phyloP scores from a whole-genome alignment of 2,329 filamentous ascomycete genomes.

The Eurotiales sp. region DNA sequence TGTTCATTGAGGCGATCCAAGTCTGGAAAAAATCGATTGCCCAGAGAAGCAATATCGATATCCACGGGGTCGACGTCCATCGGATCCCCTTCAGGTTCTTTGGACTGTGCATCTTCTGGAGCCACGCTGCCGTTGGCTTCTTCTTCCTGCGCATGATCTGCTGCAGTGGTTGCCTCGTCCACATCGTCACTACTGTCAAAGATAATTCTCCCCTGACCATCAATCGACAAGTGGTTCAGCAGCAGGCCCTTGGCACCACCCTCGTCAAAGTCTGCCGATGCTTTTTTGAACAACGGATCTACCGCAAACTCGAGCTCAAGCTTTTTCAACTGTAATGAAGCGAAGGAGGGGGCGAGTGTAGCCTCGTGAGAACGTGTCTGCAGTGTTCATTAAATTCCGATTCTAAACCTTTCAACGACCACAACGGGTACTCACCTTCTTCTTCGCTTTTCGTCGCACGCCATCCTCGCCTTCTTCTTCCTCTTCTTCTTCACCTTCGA shows the following conservation, averaged over 20 bases:
- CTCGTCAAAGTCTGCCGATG: constrained; percentile 96
- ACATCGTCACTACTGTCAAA: constrained; percentile 96
- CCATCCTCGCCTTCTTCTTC: constrained; percentile 52
- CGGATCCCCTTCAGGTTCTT: constrained; percentile 46
- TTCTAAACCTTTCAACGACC: neutral
- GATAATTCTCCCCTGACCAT: constrained; percentile 85
- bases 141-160: constrained; percentile 28
- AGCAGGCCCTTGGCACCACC: constrained; percentile 93
- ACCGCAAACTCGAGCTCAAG: constrained; percentile 96
- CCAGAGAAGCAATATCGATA: constrained; percentile 73
- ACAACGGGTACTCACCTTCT: constrained; percentile 58
- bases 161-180: constrained; percentile 48
- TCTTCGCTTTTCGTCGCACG: constrained; percentile 54
- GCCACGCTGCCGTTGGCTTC: too few species aligned
- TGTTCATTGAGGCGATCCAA: constrained; percentile 72
- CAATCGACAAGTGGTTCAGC: constrained; percentile 94
- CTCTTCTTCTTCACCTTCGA: constrained; percentile 60
- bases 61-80: constrained; percentile 60
- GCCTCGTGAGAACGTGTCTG: constrained; percentile 77
- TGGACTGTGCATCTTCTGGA: constrained; percentile 40
- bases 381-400: constrained; percentile 16
- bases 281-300: constrained; percentile 98
- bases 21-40: constrained; percentile 80
- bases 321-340: constrained; percentile 88
- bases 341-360: constrained; percentile 86